phyloP scores from a whole-genome alignment of 352 stramenopile genomes.

The Pythium periplocum region DNA sequence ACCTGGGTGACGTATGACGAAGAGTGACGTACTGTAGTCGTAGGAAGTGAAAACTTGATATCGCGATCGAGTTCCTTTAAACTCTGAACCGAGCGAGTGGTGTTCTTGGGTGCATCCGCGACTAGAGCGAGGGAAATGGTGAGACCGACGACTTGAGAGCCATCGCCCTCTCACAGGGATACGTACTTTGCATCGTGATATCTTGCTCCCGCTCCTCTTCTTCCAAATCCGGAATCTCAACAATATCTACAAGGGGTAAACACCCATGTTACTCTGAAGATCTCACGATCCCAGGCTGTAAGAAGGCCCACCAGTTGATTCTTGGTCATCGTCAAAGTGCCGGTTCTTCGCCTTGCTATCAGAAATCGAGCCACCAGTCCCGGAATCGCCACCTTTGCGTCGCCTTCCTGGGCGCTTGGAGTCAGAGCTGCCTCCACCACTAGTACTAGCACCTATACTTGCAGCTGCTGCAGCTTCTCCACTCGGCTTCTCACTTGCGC shows the following conservation, averaged over 20 bases:
- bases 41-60: conserved; percentile 74
- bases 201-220: conserved; percentile 76
- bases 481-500: conserved; percentile 6
- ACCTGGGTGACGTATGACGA: not conserved
- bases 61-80: conserved; percentile 76
- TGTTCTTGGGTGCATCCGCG: conserved; percentile 72
- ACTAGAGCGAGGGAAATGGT: conserved; percentile 21
- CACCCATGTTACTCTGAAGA: not conserved
- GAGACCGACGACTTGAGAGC: too few species aligned
- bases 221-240: conserved; percentile 77
- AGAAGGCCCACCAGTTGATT: conserved; percentile 36
- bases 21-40: conserved; percentile 26
- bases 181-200: conserved; percentile 54
- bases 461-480: conserved; percentile 4
- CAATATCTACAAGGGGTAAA: conserved; percentile 36
- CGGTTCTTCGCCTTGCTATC: conserved; percentile 57
- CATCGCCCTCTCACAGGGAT: not conserved
- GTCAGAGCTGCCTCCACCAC: conserved; percentile 11
- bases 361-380: conserved; percentile 7
- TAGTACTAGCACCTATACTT: conserved; percentile 2
- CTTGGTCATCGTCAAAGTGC: conserved; percentile 70
- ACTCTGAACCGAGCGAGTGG: conserved; percentile 55
- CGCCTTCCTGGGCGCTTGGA: conserved; percentile 48
- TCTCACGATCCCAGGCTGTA: not conserved
- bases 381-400: conserved; percentile 44